These are phyloP conservation scores for Chloromonas sp. DNA, from an alignment of 163 green algal species.

Conservation along the genomic window DNA sequence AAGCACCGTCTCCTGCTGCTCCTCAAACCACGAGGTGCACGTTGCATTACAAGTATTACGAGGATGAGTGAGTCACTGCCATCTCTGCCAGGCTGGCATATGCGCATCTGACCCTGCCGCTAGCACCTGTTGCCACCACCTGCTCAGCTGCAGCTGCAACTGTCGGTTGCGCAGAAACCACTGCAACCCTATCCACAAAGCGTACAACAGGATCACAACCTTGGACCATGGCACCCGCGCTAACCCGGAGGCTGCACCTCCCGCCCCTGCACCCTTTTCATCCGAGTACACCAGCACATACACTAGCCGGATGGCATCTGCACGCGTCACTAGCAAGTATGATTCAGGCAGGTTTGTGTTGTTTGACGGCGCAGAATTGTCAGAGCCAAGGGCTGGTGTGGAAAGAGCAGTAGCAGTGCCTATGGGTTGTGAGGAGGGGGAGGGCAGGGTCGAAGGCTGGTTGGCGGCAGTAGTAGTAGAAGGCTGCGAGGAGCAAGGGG, in stretches of 20 bases:
- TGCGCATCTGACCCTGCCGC: not conserved
- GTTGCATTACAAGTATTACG: no score
- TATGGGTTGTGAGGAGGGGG: no score
- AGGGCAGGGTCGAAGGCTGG: no score
- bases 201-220: not conserved
- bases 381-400: not conserved
- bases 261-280: not conserved
- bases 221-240: not conserved
- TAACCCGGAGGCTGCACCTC: not conserved
- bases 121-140: not conserved
- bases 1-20: no score
- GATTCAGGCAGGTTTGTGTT: slow-evolving; percentile 8
- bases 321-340: slow-evolving; percentile 18
- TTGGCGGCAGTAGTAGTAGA: no score
- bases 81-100: not conserved
- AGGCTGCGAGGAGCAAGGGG: no score
- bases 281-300: slow-evolving; percentile 19
- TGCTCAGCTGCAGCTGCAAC: not conserved
- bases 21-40: no score
- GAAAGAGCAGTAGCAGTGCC: no score
- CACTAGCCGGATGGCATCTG: slow-evolving; percentile 17
- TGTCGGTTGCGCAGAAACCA: not conserved
- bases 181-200: not conserved
- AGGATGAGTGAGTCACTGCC: not conserved
- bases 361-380: no score